Evolutionary conservation across 1,284 basidiomycete genomes (phyloP).

Genomic region (Neonothopanus nambi): DNA sequence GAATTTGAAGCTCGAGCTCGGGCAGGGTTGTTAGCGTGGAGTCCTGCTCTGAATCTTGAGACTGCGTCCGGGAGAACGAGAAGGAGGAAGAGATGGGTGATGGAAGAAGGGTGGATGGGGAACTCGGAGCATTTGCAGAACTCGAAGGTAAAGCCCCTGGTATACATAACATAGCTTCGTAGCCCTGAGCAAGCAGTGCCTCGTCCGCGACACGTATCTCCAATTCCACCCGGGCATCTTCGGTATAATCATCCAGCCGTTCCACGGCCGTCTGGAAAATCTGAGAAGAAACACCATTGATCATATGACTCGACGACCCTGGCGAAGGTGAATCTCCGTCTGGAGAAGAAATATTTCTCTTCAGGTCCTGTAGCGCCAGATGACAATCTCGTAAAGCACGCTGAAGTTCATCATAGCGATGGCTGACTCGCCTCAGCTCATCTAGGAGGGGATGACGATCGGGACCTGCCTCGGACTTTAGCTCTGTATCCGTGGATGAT

Average conservation of each 20-base stretch:
- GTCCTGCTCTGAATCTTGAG: slow-evolving; percentile 19
- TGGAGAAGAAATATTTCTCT: slow-evolving; percentile 35
- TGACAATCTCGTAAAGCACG: slow-evolving; percentile 70
- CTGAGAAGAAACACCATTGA: slow-evolving; percentile 26
- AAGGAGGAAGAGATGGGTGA: neutral
- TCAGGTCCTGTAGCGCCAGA: slow-evolving; percentile 59
- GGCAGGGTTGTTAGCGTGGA: slow-evolving; percentile 13
- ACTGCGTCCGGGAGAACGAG: slow-evolving; percentile 15
- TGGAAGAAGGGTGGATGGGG: neutral
- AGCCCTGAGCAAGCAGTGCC: slow-evolving; percentile 67
- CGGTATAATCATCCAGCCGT: slow-evolving; percentile 76
- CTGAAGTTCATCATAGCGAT: slow-evolving; percentile 65
- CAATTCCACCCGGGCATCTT: slow-evolving; percentile 83
- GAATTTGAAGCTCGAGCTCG: slow-evolving; percentile 54
- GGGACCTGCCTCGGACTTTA: neutral
- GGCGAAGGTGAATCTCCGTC: slow-evolving; percentile 3
- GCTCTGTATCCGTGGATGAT: too few relatives aligned
- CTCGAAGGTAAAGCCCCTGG: slow-evolving; percentile 43
- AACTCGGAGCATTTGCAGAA: slow-evolving; percentile 16
- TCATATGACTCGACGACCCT: slow-evolving; percentile 5
- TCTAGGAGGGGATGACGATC: slow-evolving; percentile 39
- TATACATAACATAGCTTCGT: slow-evolving; percentile 69
- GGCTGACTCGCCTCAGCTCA: slow-evolving; percentile 42
- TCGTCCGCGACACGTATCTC: slow-evolving; percentile 85
- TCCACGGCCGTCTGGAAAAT: slow-evolving; percentile 59